These are phyloP conservation scores for Saccharomycopsis vini DNA, from an alignment of 805 yeast genomes.

Conservation along the genomic window DNA sequence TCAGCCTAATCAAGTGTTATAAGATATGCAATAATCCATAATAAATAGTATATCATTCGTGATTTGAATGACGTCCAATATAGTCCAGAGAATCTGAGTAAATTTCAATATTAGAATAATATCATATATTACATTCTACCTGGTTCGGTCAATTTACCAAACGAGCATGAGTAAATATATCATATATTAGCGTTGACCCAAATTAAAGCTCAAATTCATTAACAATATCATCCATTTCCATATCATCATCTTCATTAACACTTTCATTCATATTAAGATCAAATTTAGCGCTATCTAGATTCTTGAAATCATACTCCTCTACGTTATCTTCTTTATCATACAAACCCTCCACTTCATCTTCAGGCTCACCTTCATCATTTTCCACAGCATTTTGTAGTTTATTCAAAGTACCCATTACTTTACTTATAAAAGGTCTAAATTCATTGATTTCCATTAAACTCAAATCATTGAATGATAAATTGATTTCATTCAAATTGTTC, in stretches of 20 bases:
- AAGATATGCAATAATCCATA: too few species aligned
- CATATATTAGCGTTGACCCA: too few species aligned
- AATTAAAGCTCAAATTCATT: conserved; percentile 16
- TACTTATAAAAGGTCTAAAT: conserved; percentile 70
- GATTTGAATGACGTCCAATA: too few species aligned
- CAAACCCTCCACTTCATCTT: conserved; percentile 14
- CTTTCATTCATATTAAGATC: not conserved
- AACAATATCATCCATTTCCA: conserved; percentile 12
- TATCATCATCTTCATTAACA: conserved; percentile 3
- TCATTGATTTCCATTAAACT: conserved; percentile 84
- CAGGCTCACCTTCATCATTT: conserved; percentile 15
- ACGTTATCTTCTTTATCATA: conserved; percentile 2
- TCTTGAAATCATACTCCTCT: conserved; percentile 2
- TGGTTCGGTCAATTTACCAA: too few species aligned
- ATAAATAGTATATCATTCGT: too few species aligned
- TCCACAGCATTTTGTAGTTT: conserved; percentile 35
- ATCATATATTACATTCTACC: too few species aligned
- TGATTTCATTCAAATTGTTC: conserved; percentile 66
- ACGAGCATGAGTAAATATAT: too few species aligned
- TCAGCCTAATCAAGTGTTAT: too few species aligned
- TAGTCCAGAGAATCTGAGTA: too few species aligned
- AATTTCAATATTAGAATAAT: too few species aligned
- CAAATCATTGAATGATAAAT: conserved; percentile 73
- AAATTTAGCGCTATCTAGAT: not conserved
- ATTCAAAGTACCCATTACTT: conserved; percentile 71